phyloP scores from a whole-genome alignment of 2,329 filamentous ascomycete genomes.

The Cladosporium sp. region DNA sequence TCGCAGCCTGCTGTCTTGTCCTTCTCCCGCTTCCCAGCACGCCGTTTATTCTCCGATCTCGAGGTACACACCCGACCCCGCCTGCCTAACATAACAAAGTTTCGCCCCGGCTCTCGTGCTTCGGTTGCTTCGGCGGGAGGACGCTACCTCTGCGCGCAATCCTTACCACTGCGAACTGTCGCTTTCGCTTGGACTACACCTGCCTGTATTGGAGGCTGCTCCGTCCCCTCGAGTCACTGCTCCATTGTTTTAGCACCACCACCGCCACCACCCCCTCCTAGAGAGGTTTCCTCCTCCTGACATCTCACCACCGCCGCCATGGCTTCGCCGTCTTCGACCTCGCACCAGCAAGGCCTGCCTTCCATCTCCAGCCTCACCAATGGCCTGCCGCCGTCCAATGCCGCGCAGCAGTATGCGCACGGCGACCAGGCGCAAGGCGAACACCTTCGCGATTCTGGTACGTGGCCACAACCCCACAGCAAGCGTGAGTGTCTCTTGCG shows the following conservation, averaged over 20 bases:
- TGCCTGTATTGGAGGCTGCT: neutral
- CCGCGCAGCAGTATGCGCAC: constrained; percentile 31
- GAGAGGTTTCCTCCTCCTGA: constrained; percentile 5
- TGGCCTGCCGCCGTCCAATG: constrained; percentile 32
- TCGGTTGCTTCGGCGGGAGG: constrained; percentile 8
- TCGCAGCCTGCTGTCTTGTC: constrained; percentile 11
- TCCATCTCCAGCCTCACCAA: constrained; percentile 41
- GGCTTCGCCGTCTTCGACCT: constrained; percentile 27
- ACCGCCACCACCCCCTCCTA: neutral
- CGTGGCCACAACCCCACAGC: constrained; percentile 40
- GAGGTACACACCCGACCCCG: constrained; percentile 22
- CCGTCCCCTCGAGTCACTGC: constrained; percentile 2
- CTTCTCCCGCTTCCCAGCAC: constrained; percentile 19
- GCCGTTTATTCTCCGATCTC: constrained; percentile 29
- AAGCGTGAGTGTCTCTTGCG: constrained; percentile 37
- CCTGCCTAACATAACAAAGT: constrained; percentile 15
- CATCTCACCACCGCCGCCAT: constrained; percentile 22
- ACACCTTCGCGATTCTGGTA: constrained; percentile 38
- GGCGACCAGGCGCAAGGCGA: constrained; percentile 34
- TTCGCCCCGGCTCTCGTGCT: constrained; percentile 4
- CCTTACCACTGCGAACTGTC: constrained; percentile 8
- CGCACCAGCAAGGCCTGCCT: constrained; percentile 33
- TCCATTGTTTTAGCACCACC: neutral
- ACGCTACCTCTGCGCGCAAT: constrained; percentile 7
- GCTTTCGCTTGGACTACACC: neutral